phyloP scores from a whole-genome alignment of 441 rosid genomes.

The Viola pubescens region DNA sequence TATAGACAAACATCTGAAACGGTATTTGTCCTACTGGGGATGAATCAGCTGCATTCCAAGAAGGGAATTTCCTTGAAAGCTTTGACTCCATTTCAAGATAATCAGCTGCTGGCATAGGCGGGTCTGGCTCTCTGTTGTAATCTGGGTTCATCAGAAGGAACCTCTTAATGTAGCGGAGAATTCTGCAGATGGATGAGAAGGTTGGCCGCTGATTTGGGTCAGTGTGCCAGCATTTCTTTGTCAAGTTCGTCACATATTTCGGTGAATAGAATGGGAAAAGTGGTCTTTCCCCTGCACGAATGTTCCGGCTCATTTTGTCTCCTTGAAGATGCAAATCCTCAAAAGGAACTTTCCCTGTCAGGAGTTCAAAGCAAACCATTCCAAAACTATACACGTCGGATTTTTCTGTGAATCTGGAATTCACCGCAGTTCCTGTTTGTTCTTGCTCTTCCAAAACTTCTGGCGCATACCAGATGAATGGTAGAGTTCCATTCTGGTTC shows the following conservation, averaged over 20 bases:
- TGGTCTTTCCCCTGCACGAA: constrained; percentile 85
- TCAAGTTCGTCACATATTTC: constrained; percentile 60
- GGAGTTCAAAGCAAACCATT: constrained; percentile 76
- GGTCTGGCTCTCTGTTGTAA: constrained; percentile 39
- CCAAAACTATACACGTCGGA: constrained; percentile 91
- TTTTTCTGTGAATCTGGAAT: constrained; percentile 47
- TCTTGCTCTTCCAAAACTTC: constrained; percentile 74
- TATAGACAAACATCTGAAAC: constrained; percentile 59
- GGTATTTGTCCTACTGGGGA: constrained; percentile 37
- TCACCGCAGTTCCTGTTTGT: constrained; percentile 25
- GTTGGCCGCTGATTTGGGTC: constrained; percentile 71
- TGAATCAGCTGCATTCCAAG: constrained; percentile 34
- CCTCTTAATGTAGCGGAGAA: constrained; percentile 73
- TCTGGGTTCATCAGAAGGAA: constrained; percentile 64
- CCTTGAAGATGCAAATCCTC: constrained; percentile 96
- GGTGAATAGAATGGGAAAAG: constrained; percentile 73
- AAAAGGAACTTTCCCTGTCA: constrained; percentile 85
- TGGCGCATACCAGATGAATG: constrained; percentile 79
- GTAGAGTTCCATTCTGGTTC: constrained; percentile 30
- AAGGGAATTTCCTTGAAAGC: constrained; percentile 40
- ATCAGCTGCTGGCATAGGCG: constrained; percentile 44
- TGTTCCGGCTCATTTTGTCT: constrained; percentile 61
- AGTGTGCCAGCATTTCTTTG: constrained; percentile 77
- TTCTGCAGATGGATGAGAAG: constrained; percentile 76
- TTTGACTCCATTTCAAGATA: constrained; percentile 61